A percentile compares a stretch with the other conserved stretches of the same genome.
Evolutionary conservation across 768 basidiomycete species (phyloP).

Genomic region (Leccinum uliginosum): DNA sequence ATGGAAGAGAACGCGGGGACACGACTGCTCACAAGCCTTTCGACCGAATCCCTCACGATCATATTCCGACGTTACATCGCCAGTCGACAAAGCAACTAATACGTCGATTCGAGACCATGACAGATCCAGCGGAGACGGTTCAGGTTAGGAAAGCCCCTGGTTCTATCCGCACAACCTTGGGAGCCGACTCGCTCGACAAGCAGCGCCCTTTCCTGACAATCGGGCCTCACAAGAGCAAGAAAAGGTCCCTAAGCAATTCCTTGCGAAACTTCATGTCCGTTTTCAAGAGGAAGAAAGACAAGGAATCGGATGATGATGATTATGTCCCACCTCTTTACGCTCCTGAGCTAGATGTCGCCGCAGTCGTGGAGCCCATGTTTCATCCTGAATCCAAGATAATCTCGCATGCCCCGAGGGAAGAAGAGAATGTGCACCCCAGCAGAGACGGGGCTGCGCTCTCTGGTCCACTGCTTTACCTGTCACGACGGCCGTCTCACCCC

Average conservation of each 20-base stretch:
- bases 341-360: constrained; percentile 4
- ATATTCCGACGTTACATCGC: constrained; percentile 20
- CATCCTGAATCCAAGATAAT: constrained; percentile 1
- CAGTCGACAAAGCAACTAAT: constrained; percentile 51
- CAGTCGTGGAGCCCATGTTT: background rate
- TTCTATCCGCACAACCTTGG: constrained; percentile 15
- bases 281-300: constrained; percentile 46
- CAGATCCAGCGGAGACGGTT: constrained; percentile 6
- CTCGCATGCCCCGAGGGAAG: constrained; percentile 1
- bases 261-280: constrained; percentile 60
- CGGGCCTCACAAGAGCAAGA: constrained; percentile 38
- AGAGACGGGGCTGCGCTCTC: constrained; percentile 2
- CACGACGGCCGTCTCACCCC: constrained; percentile 27
- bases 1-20: background rate
- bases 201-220: constrained; percentile 16
- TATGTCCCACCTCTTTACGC: constrained; percentile 1
- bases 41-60: background rate
- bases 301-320: constrained; percentile 27
- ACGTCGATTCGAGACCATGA: constrained; percentile 48
- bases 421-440: background rate
- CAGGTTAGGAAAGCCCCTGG: constrained; percentile 6
- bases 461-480: constrained; percentile 9
- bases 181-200: constrained; percentile 9
- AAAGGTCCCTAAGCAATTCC: constrained; percentile 55
- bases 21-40: background rate